A percentile compares a stretch with the other conserved stretches of the same genome.
These are phyloP conservation scores for Bathelium albidoporum DNA, from an alignment of 495 filamentous ascomycete species.

Conservation along the genomic window DNA sequence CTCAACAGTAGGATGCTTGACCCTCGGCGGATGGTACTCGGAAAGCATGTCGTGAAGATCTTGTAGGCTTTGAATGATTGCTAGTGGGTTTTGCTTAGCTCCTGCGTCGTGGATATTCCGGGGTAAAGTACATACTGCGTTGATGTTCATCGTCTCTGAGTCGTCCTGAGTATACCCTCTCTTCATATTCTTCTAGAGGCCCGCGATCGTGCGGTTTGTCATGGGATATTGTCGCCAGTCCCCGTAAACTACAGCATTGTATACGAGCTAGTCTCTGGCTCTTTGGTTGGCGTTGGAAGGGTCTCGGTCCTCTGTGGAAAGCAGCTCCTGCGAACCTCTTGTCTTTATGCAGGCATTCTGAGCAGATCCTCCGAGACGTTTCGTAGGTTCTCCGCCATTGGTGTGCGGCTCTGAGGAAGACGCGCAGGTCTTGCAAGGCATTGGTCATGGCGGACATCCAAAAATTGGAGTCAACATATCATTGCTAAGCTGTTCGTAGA, in stretches of 20 bases:
- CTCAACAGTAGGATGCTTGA: conserved; percentile 68
- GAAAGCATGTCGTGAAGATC: conserved; percentile 76
- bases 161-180: conserved; percentile 57
- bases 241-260: neutral
- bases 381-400: neutral
- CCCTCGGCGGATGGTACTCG: conserved; percentile 58
- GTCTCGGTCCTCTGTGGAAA: neutral
- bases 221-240: neutral
- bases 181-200: conserved; percentile 79
- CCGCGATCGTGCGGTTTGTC: conserved; percentile 32
- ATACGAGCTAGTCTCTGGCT: neutral
- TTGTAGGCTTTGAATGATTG: conserved; percentile 79
- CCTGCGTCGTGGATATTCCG: neutral
- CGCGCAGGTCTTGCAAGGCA: neutral
- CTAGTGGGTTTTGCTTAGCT: conserved; percentile 31
- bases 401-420: conserved; percentile 2
- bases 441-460: neutral
- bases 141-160: conserved; percentile 85
- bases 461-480: neutral
- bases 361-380: neutral
- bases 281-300: neutral
- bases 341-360: neutral
- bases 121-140: conserved; percentile 46
- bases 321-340: neutral
- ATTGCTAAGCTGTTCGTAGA: neutral